Evolutionary conservation across 2,329 filamentous ascomycete species (phyloP).

Genomic region (Plenodomus lindquistii): DNA sequence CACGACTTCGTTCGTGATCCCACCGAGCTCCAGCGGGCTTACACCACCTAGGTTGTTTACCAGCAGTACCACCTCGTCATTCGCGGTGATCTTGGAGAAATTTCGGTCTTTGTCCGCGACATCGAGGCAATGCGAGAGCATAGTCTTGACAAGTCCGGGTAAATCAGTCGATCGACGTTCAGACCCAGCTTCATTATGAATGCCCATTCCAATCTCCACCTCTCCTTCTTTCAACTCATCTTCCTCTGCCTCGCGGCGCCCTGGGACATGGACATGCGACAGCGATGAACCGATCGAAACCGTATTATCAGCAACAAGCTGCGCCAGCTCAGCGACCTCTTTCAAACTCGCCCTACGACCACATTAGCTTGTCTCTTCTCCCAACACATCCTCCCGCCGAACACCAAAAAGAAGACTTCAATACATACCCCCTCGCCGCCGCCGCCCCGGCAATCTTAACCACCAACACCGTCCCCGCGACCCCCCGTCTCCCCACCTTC

Average conservation of each 20-base stretch:
- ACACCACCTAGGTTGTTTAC: conserved; percentile 79
- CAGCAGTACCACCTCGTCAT: conserved; percentile 67
- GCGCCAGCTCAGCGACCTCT: conserved; percentile 73
- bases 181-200: conserved; percentile 67
- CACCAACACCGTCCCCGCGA: conserved; percentile 90
- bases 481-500: conserved; percentile 90
- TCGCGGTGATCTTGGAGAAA: conserved; percentile 65
- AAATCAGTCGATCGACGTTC: conserved; percentile 50
- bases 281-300: conserved; percentile 85
- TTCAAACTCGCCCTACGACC: conserved; percentile 57
- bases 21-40: conserved; percentile 71
- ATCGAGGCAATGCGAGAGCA: conserved; percentile 68
- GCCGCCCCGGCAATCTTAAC: conserved; percentile 86
- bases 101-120: conserved; percentile 68
- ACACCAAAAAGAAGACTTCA: neutral
- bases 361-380: no score
- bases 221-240: conserved; percentile 64
- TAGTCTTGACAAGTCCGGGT: conserved; percentile 55
- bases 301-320: conserved; percentile 72
- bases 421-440: conserved; percentile 67
- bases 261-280: conserved; percentile 91
- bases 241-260: conserved; percentile 63
- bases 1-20: conserved; percentile 70
- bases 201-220: conserved; percentile 73
- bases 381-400: neutral